phyloP scores from a whole-genome alignment of 345 rosid genomes.

The Cardamine chenopodiifolia region DNA sequence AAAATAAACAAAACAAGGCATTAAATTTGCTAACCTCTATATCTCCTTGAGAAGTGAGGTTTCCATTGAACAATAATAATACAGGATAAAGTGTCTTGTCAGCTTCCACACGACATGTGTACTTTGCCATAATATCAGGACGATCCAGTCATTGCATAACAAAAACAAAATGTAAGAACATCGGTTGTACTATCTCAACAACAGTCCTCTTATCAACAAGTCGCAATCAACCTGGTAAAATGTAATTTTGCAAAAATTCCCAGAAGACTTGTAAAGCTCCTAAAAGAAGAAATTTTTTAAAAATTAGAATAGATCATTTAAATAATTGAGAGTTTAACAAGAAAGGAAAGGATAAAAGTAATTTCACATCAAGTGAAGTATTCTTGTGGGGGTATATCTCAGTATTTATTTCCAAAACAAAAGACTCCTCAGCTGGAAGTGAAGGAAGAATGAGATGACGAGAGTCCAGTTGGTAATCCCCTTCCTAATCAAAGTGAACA shows the following conservation, averaged over 20 bases:
- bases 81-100: slow-evolving; percentile 89
- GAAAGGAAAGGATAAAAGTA: slow-evolving; percentile 7
- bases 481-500: slow-evolving; percentile 53
- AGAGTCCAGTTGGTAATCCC: slow-evolving; percentile 60
- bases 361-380: slow-evolving; percentile 80
- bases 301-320: not conserved
- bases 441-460: slow-evolving; percentile 73
- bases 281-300: slow-evolving; percentile 25
- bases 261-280: slow-evolving; percentile 98
- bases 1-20: slow-evolving; percentile 6
- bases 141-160: slow-evolving; percentile 65
- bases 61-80: slow-evolving; percentile 87
- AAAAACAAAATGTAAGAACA: slow-evolving; percentile 32
- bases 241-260: slow-evolving; percentile 90
- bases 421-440: slow-evolving; percentile 62
- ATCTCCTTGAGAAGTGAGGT: slow-evolving; percentile 80
- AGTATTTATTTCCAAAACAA: slow-evolving; percentile 74
- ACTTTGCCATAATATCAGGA: slow-evolving; percentile 96
- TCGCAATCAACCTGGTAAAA: slow-evolving; percentile 72
- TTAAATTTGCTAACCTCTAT: slow-evolving; percentile 56
- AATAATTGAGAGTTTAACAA: not conserved
- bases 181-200: slow-evolving; percentile 15
- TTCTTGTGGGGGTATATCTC: slow-evolving; percentile 90
- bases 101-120: slow-evolving; percentile 89
- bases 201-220: slow-evolving; percentile 15